Evolutionary conservation across 176 grass and related monocot genomes (phyloP).

Genomic region (Ensete glaucum): DNA sequence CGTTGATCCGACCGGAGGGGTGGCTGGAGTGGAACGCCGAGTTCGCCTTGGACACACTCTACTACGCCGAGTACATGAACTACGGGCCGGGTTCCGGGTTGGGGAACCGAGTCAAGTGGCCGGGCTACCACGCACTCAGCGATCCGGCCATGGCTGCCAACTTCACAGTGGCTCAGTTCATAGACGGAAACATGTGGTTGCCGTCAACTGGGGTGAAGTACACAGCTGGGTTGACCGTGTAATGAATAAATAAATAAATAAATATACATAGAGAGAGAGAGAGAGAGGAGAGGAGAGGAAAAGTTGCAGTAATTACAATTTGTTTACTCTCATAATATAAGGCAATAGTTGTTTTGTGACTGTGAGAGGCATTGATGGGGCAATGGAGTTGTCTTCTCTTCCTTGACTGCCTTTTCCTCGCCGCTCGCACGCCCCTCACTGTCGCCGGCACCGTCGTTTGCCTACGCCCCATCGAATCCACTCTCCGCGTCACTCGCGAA

Average conservation of each 20-base stretch:
- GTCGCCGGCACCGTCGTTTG: too few species aligned
- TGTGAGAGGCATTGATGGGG: too few species aligned
- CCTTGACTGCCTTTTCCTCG: too few species aligned
- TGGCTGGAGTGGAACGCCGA: constrained; percentile 10
- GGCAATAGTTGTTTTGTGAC: too few species aligned
- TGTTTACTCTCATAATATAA: too few species aligned
- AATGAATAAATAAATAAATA: background rate
- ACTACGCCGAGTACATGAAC: constrained; percentile 22
- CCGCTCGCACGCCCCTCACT: too few species aligned
- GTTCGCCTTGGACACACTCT: constrained; percentile 8
- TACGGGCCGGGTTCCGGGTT: constrained; percentile 6
- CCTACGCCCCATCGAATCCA: too few species aligned
- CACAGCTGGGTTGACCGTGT: constrained; percentile 1
- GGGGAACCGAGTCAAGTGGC: constrained; percentile 1
- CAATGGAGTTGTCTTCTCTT: too few species aligned
- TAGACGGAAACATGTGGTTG: constrained; percentile 8
- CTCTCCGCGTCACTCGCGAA: background rate
- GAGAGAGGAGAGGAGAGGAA: too few species aligned
- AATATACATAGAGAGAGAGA: too few species aligned
- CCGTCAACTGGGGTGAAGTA: constrained; percentile 11
- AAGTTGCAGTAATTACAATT: too few species aligned
- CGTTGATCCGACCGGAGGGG: background rate
- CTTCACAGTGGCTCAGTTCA: constrained; percentile 20
- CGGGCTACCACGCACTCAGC: background rate
- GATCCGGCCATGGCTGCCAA: background rate